Evolutionary conservation across 345 rosid species (phyloP).

Genomic region (Citrus unshiu): DNA sequence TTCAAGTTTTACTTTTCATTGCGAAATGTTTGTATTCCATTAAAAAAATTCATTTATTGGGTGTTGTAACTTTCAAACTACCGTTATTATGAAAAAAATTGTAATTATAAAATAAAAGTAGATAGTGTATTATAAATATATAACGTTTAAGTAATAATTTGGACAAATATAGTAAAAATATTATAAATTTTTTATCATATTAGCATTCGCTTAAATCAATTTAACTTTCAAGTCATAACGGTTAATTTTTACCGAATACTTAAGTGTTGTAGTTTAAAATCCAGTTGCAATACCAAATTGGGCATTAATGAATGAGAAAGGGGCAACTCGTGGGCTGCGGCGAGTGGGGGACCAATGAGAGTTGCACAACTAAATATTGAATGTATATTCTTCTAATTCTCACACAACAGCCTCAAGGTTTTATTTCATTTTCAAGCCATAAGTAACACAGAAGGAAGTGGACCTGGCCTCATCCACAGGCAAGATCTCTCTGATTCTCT

Average conservation of each 20-base stretch:
- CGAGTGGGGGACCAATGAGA: conserved; percentile 29
- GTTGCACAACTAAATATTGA: conserved; percentile 7
- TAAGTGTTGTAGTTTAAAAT: no score
- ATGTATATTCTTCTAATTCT: conserved; percentile 14
- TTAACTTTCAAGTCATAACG: accelerated
- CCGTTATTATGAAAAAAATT: no score
- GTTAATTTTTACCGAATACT: accelerated
- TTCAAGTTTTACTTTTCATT: background rate
- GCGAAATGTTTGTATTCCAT: background rate
- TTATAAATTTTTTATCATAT: no score
- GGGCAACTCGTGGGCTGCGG: background rate
- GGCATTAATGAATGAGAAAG: background rate
- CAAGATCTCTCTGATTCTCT: conserved; percentile 67
- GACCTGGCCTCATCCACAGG: conserved; percentile 43
- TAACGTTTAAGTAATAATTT: no score
- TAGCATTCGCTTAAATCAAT: accelerated
- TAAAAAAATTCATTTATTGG: no score
- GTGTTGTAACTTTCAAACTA: accelerated
- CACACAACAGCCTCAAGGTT: conserved; percentile 18
- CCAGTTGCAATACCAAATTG: no score
- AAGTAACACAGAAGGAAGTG: conserved; percentile 27
- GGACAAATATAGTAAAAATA: no score
- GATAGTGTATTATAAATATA: no score
- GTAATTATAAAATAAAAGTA: no score
- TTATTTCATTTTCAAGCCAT: conserved; percentile 42